Percentiles rank a stretch among this genome's conserved stretches.
Conservation (phyloP, 257 asterid species). For the Solanum arcanum region DNA sequence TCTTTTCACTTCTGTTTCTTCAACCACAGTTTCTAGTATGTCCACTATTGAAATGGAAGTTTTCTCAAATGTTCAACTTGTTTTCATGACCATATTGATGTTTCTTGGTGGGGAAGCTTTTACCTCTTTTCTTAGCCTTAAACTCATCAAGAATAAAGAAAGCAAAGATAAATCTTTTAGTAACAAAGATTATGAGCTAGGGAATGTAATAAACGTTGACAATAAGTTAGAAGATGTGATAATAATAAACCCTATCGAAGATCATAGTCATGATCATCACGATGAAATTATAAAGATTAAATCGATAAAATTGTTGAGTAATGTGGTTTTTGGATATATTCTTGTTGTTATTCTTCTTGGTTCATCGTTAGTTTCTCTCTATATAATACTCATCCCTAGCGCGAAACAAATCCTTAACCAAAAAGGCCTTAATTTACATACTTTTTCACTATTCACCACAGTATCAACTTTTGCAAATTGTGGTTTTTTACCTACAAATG, state of each 20-base stretch:
- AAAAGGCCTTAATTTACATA: slow-evolving; percentile 20
- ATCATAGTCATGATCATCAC: neutral
- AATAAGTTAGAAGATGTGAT: neutral
- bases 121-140: slow-evolving; percentile 26
- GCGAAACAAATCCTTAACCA: slow-evolving; percentile 16
- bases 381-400: slow-evolving; percentile 3
- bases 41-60: slow-evolving; percentile 42
- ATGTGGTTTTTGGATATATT: slow-evolving; percentile 18
- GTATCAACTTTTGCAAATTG: slow-evolving; percentile 46
- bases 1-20: slow-evolving; percentile 34
- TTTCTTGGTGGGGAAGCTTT: slow-evolving; percentile 39
- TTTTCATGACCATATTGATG: slow-evolving; percentile 29
- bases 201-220: neutral
- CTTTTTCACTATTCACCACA: slow-evolving; percentile 22
- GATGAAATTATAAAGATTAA: neutral
- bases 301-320: slow-evolving; percentile 3
- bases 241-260: neutral
- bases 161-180: neutral
- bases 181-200: neutral
- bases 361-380: slow-evolving; percentile 9
- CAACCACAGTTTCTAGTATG: slow-evolving; percentile 36
- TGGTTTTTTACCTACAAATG: slow-evolving; percentile 50
- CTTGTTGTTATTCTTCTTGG: slow-evolving; percentile 17
- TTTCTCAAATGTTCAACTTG: slow-evolving; percentile 34
- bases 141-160: neutral